Base-by-base conservation (phyloP, 2,329 filamentous ascomycete genomes). In the Penicillium sp. region DNA sequence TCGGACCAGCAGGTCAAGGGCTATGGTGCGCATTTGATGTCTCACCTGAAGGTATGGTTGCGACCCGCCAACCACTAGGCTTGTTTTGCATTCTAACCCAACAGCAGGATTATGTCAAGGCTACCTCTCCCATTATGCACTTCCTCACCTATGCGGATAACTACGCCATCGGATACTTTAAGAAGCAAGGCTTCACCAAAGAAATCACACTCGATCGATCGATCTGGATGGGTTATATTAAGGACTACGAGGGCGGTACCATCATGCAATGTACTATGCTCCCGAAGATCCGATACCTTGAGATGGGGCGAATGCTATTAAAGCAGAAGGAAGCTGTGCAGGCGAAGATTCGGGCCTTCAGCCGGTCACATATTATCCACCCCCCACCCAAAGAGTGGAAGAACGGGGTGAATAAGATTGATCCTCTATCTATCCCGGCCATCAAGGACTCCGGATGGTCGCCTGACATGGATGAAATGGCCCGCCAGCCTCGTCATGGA, bases 251-350 rank as follows among this genome's bases (percentile, higher is more conserved):
- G 75, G 94, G 94, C 55, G 94, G 94, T 55, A 99, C 94, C 0
- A 96, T 99, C 58, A 99, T 99, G 94, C 94, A 99, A 77, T 99
- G 94, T 70, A 91, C 89, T 50, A 97, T 99, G 94, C 83, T 99
- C 20, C 93, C 93, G 7, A 89, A 89, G 59, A 91, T 97, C 52
- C 89, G 94, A 48, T 99, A 99, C 74, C 86, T 99, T 6, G 93
- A 99, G 73, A 85, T 87, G 68, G 89, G 91, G 3, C 88, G 92
- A 59, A 96, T 99, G 91, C 82, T 99, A 2, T 83, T 96, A 46
- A 97, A 99, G 78, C 94, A 99, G 73, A 97, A 97, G 73, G 94
- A 97, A 73, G 89, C 88, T 51, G 92, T 97, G 3, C 88, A 92
- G 67, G 92, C 92, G 59, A 99, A 99, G 78, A 97, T 97, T 62